A percentile compares a stretch with the other conserved stretches of the same genome.
phyloP scores from a whole-genome alignment of 192 early-diverging fungal species.

The Umbelopsis sp. region DNA sequence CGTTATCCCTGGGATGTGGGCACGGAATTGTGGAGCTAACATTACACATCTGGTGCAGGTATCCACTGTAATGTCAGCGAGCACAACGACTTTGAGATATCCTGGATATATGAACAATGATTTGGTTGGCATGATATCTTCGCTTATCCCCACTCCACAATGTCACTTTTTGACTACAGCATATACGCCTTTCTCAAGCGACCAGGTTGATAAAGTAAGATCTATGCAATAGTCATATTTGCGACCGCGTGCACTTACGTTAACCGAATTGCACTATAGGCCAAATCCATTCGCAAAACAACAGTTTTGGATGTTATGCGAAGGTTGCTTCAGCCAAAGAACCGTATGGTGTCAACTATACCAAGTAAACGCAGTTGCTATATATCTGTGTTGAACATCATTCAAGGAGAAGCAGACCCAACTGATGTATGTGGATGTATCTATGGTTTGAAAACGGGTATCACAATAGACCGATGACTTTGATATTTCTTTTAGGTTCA shows the following conservation, averaged over 20 bases:
- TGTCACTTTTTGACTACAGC: constrained; percentile 95
- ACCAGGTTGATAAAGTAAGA: constrained; percentile 78
- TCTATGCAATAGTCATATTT: neutral
- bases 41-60: constrained; percentile 46
- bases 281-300: constrained; percentile 94
- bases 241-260: neutral
- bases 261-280: constrained; percentile 36
- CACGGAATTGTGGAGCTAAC: too few relatives aligned
- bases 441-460: neutral
- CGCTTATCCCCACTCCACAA: constrained; percentile 96
- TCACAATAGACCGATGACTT: neutral
- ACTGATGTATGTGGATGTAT: constrained; percentile 71
- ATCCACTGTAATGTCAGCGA: constrained; percentile 98
- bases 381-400: constrained; percentile 97
- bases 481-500: constrained; percentile 71
- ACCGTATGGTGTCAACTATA: constrained; percentile 94
- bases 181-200: constrained; percentile 97
- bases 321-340: constrained; percentile 93
- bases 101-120: constrained; percentile 99
- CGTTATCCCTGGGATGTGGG: neutral
- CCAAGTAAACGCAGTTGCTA: constrained; percentile 94
- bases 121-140: constrained; percentile 91
- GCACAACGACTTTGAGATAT: constrained; percentile 95
- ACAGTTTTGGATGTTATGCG: constrained; percentile 99
- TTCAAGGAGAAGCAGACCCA: constrained; percentile 98